Base-by-base conservation (phyloP, 345 rosid species). In the Arabidopsis suecica region DNA sequence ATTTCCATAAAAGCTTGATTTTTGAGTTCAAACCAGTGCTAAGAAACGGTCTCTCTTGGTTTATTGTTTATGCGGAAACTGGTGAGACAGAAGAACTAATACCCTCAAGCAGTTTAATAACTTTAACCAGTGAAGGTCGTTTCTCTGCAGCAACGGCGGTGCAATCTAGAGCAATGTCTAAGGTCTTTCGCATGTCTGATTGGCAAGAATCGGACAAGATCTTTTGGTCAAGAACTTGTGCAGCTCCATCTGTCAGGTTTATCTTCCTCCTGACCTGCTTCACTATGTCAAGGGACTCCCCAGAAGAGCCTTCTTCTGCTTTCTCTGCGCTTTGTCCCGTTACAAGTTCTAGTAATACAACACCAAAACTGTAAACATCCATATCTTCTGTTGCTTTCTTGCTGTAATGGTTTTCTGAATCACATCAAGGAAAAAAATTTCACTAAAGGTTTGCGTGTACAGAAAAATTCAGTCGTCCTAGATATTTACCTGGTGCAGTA, bases 331-430 rank as follows among this genome's bases (percentile, higher is more conserved):
- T 85, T 63, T 88, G 83, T 9, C 98, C 98, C 0, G 93, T 84
- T 59, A 93, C 65, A 65, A 93, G 96, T 80, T 93, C 98, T 37
- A 93, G 65, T 22, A 93, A 79, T 77, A 91, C 89, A 22, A 93
- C 93, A 32, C 98, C 98, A 34, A 83, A 91, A 84, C 96, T 84
- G 86, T 94, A 91, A 41, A 90, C 93, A 73, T 94, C 97, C 90
- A 85, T 85, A 69, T 88, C 86, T 73, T 89, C 96, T 0, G 89
- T 89, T 56, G 96, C 88, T 81, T 86, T 88, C 87, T 91, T 91
- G 73, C 84, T 81, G 82, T 88, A 87, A 65, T 82, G 85, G 59
- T 68, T 74, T 79, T 91, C 97, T 93, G 91, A 78, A 86, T 68
- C 75, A 63, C 74, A 60, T 59, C 60, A 74, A 58, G 50, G n/a